Conservation (phyloP, 1,284 basidiomycete species). For the Baeospora myosura region DNA sequence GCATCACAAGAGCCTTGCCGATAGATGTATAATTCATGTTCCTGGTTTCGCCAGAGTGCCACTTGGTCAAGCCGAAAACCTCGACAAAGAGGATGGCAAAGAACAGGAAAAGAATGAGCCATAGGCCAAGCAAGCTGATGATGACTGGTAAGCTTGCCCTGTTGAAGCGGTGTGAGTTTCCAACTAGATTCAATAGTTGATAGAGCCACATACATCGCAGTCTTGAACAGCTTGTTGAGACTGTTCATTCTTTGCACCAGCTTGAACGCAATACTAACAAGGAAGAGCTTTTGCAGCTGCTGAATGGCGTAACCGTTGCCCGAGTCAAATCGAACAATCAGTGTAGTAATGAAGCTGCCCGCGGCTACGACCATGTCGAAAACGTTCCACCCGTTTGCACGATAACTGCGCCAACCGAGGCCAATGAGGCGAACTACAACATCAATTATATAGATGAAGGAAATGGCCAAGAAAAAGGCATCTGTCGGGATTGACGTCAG, state of each 20-base stretch:
- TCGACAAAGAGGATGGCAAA: constrained; percentile 89
- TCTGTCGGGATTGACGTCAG: constrained; percentile 38
- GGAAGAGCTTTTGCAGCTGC: constrained; percentile 91
- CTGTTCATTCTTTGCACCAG: constrained; percentile 86
- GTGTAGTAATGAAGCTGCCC: constrained; percentile 82
- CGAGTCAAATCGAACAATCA: constrained; percentile 54
- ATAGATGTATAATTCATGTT: constrained; percentile 82
- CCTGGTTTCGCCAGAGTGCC: constrained; percentile 65
- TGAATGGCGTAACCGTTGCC: constrained; percentile 40
- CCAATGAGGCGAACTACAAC: constrained; percentile 76
- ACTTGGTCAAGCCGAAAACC: constrained; percentile 90
- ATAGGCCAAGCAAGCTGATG: constrained; percentile 78
- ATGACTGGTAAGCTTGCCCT: constrained; percentile 88
- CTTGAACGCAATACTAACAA: constrained; percentile 91
- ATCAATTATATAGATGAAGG: constrained; percentile 74
- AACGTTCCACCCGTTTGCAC: constrained; percentile 86
- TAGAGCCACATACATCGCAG: constrained; percentile 65
- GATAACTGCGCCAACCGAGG: constrained; percentile 80
- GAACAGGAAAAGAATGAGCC: constrained; percentile 90
- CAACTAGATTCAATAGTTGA: constrained; percentile 1
- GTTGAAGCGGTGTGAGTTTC: constrained; percentile 10
- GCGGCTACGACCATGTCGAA: constrained; percentile 83
- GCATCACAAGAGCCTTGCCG: constrained; percentile 79
- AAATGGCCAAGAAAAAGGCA: constrained; percentile 71
- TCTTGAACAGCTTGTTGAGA: constrained; percentile 96